Conservation (phyloP, 495 filamentous ascomycete species). For the Neurospora sp. region DNA sequence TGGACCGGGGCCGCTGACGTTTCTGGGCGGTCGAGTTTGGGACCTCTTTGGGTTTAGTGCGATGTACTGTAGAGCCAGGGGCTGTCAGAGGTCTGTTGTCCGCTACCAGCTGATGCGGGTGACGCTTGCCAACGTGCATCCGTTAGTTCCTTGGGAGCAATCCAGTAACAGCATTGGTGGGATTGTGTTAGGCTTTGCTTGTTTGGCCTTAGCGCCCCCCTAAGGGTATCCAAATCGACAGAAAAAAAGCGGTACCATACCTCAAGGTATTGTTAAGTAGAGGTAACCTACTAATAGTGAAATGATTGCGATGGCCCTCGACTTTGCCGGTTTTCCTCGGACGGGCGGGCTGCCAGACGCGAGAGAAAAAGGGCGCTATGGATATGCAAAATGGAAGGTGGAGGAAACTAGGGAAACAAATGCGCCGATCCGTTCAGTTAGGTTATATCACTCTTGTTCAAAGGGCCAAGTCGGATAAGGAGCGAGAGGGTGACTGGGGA, state of each 20-base stretch:
- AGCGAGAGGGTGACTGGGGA: not conserved
- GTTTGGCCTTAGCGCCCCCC: too few species aligned
- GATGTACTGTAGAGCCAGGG: not conserved
- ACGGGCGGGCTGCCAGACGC: not conserved
- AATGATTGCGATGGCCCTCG: not conserved
- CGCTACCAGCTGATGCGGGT: too few species aligned
- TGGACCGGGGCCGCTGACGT: not conserved
- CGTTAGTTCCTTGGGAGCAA: too few species aligned
- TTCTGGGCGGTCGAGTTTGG: not conserved
- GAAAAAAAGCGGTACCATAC: too few species aligned
- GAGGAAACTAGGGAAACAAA: not conserved
- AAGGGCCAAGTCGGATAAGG: not conserved
- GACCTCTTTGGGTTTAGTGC: not conserved
- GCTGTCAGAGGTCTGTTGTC: not conserved
- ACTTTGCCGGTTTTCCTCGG: not conserved
- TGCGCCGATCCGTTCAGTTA: not conserved
- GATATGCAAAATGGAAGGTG: not conserved
- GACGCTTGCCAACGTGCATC: too few species aligned
- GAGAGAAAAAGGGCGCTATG: not conserved
- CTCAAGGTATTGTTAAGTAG: not conserved
- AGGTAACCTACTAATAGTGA: not conserved
- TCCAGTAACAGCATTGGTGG: too few species aligned
- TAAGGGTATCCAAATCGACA: too few species aligned
- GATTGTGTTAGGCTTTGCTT: too few species aligned
- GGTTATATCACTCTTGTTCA: not conserved